Evolutionary conservation across 139 green algal genomes (phyloP), one percentile per base, ranked within the genome.

Genomic region (Penium margaritaceum): DNA sequence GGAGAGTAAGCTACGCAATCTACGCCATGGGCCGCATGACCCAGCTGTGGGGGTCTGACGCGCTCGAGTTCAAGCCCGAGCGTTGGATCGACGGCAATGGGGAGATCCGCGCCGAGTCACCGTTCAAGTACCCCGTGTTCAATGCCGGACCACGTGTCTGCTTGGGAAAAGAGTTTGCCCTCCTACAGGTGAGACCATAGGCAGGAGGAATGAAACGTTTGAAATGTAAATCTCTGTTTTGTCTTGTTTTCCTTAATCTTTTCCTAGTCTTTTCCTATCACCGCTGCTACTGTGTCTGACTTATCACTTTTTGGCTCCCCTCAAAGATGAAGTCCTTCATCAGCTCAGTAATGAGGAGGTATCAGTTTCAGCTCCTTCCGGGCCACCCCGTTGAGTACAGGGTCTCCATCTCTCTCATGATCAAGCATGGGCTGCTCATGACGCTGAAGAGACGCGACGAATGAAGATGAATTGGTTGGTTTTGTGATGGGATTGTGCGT

Each of bases 251-350:
- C n/a, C n/a, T n/a, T n/a, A n/a, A n/a, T n/a, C n/a, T n/a, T n/a
- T n/a, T n/a, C n/a, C n/a, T n/a, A n/a, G n/a, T n/a, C n/a, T n/a
- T n/a, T n/a, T n/a, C n/a, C n/a, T n/a, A n/a, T n/a, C n/a, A n/a
- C n/a, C n/a, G n/a, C n/a, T n/a, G n/a, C n/a, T n/a, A n/a, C n/a
- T n/a, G n/a, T n/a, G n/a, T n/a, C n/a, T n/a, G n/a, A n/a, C n/a
- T n/a, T n/a, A n/a, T n/a, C n/a, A n/a, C n/a, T n/a, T n/a, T n/a
- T n/a, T n/a, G n/a, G n/a, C n/a, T n/a, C n/a, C n/a, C n/a, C n/a
- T n/a, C n/a, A n/a, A n/a, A 72, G 64, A 75, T 75, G 67, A 75
- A 75, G 46, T 66, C 67, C 4, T n/a, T 67, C 6, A n/a, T 44
- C 7, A 17, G 9, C 6, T 12, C 67, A 32, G 5, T 75, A 5